A percentile compares a stretch with the other conserved stretches of the same genome.
Evolutionary conservation across 306 rosid genomes (phyloP).

Genomic region (Boehmeria nivea): DNA sequence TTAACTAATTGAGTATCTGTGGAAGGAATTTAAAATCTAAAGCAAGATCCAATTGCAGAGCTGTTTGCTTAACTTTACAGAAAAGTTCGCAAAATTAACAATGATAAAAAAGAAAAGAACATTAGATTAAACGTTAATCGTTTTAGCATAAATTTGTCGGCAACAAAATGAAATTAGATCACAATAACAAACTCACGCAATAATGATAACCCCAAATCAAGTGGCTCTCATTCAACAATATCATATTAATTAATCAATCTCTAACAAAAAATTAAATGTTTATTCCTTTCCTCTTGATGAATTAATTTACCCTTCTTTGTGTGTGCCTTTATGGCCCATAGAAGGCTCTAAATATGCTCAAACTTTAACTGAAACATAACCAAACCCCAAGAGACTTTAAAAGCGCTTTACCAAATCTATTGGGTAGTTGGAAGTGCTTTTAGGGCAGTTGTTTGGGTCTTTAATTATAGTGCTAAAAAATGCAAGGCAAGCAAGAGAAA

Average conservation of each 20-base stretch:
- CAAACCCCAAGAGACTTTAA: slow-evolving; percentile 4
- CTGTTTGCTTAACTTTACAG: slow-evolving; percentile 18
- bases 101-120: slow-evolving; percentile 13
- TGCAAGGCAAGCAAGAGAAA: neutral
- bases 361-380: slow-evolving; percentile 2
- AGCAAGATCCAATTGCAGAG: slow-evolving; percentile 35
- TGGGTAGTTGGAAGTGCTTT: slow-evolving; percentile 23
- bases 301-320: slow-evolving; percentile 10
- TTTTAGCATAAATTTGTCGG: slow-evolving; percentile 37
- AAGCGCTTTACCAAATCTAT: slow-evolving; percentile 29
- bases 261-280: neutral
- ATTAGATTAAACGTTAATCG: slow-evolving; percentile 10
- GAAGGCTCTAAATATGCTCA: slow-evolving; percentile 13
- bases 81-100: slow-evolving; percentile 2
- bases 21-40: no score
- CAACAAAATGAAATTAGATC: neutral
- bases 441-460: slow-evolving; percentile 9
- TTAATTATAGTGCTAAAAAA: slow-evolving; percentile 12
- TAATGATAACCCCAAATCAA: slow-evolving; percentile 4
- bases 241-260: slow-evolving; percentile 1
- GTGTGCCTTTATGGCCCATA: slow-evolving; percentile 2
- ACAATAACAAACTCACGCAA: neutral
- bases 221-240: slow-evolving; percentile 17
- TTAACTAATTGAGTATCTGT: no score
- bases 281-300: slow-evolving; percentile 16